Base-by-base conservation (phyloP, 495 filamentous ascomycete species). In the Penicillium arizonense region DNA sequence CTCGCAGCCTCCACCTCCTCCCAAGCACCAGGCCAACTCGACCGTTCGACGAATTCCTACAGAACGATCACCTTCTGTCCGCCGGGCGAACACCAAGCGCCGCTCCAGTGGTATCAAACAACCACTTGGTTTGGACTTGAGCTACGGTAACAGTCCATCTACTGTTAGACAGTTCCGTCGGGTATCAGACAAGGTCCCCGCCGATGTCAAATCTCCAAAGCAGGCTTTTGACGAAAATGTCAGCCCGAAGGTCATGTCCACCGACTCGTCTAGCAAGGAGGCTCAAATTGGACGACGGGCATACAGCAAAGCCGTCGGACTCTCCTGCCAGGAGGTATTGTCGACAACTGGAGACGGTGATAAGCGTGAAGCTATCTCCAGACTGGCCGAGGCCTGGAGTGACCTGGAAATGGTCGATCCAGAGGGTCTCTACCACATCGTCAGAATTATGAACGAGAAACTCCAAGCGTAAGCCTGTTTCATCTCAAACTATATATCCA, bases 141-240 rank as follows among this genome's bases (percentile, higher is more conserved):
- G 84, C 42, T 97, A 93, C 63, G 94, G 93, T 28, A 97, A 97
- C 65, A 85, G 84, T 16, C 88, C 87, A 1, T 96, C 91, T 0
- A 96, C 94, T 12, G 86, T 93, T 44, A 86, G 91, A 28, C 87
- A 92, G 43, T 97, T 96, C 74, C 87, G 89, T 49, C 85, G 93
- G 16, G 91, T 93, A 2, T 94, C 91, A 7, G 85, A 87, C 56
- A 82, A 82, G 53, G 84, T 78, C 7, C 69, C 56, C 53, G 70
- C 38, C 49, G 74, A 58, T 39, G 64, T 61, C 46, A 67, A 64
- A 39, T 69, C 57, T 37, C 61, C 61, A 44, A 73, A 62, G 40
- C 62, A 60, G 47, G 78, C 50, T 13, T 59, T 56, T 21, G 77
- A 80, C 49, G 78, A 81, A 38, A 82, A 81, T 49, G 52, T 51